Evolutionary conservation across 2,329 filamentous ascomycete species (phyloP).

Genomic region (Nemania serpens): DNA sequence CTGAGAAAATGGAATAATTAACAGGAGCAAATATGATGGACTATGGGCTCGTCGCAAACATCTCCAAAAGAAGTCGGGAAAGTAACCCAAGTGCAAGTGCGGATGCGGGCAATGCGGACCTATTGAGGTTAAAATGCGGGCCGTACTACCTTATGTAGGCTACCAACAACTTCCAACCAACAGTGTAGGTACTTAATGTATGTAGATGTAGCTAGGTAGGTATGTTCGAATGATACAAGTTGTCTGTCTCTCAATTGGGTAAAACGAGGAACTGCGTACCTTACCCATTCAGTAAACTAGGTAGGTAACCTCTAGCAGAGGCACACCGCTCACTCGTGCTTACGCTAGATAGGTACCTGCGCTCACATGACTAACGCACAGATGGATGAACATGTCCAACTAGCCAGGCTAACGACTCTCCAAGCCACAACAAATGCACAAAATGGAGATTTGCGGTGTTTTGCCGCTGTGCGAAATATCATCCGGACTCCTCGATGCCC

Average conservation of each 20-base stretch:
- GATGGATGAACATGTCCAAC: background rate
- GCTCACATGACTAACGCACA: conserved; percentile 2
- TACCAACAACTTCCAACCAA: too few species aligned
- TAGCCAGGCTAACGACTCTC: background rate
- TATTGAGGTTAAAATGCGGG: conserved; percentile 11
- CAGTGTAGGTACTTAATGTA: too few species aligned
- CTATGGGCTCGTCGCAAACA: background rate
- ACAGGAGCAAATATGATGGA: background rate
- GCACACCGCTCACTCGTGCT: conserved; percentile 18
- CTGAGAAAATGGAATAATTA: background rate
- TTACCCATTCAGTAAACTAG: conserved; percentile 13
- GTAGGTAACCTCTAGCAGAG: conserved; percentile 1
- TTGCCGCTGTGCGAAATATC: background rate
- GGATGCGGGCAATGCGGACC: conserved; percentile 4
- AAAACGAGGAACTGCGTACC: conserved; percentile 13
- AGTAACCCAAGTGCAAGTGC: conserved; percentile 12
- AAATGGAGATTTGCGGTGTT: background rate
- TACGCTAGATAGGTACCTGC: conserved; percentile 5
- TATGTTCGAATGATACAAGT: background rate
- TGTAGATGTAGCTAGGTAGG: too few species aligned
- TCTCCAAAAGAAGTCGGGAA: conserved; percentile 14
- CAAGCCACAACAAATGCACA: background rate
- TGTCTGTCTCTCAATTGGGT: conserved; percentile 13
- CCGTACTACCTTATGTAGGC: background rate
- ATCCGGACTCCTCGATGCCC: background rate